Evolutionary conservation across 768 basidiomycete species (phyloP), one percentile per base, ranked within the genome.

Genomic region (Crepidotus variabilis): DNA sequence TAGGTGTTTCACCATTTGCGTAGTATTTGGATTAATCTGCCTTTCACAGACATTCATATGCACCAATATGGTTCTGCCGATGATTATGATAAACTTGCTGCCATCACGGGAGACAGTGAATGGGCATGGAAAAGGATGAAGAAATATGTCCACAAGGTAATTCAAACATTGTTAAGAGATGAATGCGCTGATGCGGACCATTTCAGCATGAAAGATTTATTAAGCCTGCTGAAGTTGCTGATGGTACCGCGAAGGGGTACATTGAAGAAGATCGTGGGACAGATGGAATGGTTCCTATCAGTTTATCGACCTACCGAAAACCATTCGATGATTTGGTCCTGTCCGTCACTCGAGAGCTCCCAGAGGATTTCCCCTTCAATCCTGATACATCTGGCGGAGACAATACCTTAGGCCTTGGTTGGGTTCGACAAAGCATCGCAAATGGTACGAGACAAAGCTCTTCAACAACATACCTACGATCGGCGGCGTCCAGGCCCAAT

Each of bases 101-200:
- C 54, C 9, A 57, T 73, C 16, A 69, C 73, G 13, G 69, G 69
- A 6, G 74, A 78, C 58, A 16, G 55, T 10, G 71, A 71, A 14
- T 77, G 73, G 74, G 65, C 62, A 13, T 78, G 76, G 76, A 58
- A 67, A 18, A 66, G 63, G 9, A 66, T 78, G 35, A 63, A 66
- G 23, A 64, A 69, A 35, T 76, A 72, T 58, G 64, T 70, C 45
- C 54, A 60, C 35, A 69, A 70, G 61, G 74, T 74, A 47, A 3
- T 48, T 36, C 53, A 16, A n/a, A 33, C 11, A 20, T 20, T 11
- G 11, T 3, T 35, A 47, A 43, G 18, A 11, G 39, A 23, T 6
- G 14, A 16, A 16, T 20, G 5, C 11, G 2, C 39, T 43, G 39
- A 43, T 11, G 14, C 13, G 18, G 13, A 16, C 39, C 4, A 8